Base-by-base conservation (phyloP, 495 filamentous ascomycete species). In the Trichoderma virens region DNA sequence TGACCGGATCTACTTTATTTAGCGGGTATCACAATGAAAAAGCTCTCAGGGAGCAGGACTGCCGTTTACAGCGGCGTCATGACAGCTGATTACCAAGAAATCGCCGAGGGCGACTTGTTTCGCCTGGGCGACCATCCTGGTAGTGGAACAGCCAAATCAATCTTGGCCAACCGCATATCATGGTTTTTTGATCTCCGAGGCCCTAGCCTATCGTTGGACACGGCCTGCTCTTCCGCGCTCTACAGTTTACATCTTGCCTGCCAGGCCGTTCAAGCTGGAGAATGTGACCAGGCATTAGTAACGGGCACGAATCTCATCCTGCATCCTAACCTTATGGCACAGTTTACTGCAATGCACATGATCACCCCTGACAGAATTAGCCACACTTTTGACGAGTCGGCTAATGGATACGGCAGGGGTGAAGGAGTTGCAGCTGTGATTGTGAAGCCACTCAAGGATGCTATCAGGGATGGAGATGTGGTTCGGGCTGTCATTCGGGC, bases 141-240 rank as follows among this genome's bases (percentile, higher is more conserved):
- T n/a, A n/a, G n/a, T n/a, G n/a, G n/a, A n/a, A n/a, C n/a, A n/a
- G n/a, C n/a, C n/a, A n/a, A n/a, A n/a, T 67, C 67, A 27, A 76
- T 80, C 27, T 25, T 80, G 5, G 72, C 78, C 2, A 80, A 82
- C 54, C 71, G 80, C 0, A 59, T 83, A 2, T 80, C 78, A 0
- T 74, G 80, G 51, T 79, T 76, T 47, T 83, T 78, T 66, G 76
- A 81, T 63, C 77, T 80, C 64, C 71, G 74, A 3, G 81, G 83
- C 4, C 72, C 76, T 0, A 73, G 86, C 51, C 85, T 88, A 73
- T 90, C 85, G 60, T 79, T 93, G 23, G 90, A 94, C 72, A 93
- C 91, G 0, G 91, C 90, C 18, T 95, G 91, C 71, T 92, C 90
- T 18, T 89, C 87, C 18, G 88, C 87, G 56, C 67, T 81, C 8